These are phyloP conservation scores for Trametes hirsuta DNA, from an alignment of 1,284 basidiomycete genomes.

Conservation along the genomic window DNA sequence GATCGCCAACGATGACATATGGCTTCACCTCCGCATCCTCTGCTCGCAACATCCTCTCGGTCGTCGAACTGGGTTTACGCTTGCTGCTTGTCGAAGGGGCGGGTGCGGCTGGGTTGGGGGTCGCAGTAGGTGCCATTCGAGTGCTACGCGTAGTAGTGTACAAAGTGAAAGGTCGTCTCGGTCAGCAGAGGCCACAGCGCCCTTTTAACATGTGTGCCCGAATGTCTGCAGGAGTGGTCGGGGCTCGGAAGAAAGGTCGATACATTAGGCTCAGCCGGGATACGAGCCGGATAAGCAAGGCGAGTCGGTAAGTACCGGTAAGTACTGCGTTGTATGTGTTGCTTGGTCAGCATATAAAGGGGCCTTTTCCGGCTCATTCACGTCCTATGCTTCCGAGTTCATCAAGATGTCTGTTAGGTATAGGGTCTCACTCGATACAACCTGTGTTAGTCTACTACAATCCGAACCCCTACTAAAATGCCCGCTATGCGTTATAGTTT, in stretches of 20 bases:
- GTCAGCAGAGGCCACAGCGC: background rate
- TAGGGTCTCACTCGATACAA: background rate
- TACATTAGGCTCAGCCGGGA: constrained; percentile 7
- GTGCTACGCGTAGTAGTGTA: constrained; percentile 11
- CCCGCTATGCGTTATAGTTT: too few species aligned
- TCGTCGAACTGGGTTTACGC: constrained; percentile 16
- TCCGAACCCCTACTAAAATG: background rate
- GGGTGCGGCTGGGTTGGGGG: constrained; percentile 12
- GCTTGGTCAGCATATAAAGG: background rate
- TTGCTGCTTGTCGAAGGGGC: constrained; percentile 22
- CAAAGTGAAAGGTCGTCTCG: constrained; percentile 8
- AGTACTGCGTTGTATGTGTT: background rate
- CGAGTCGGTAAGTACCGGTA: background rate
- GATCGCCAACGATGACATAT: constrained; percentile 72
- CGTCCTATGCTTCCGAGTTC: background rate
- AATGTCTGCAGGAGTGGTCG: background rate
- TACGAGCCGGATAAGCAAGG: background rate
- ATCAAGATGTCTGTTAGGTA: too few species aligned
- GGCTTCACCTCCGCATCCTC: constrained; percentile 73
- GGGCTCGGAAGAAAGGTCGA: background rate
- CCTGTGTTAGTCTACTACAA: background rate
- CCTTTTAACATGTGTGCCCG: background rate
- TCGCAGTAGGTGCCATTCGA: constrained; percentile 23
- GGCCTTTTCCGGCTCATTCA: too few species aligned
- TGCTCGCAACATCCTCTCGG: constrained; percentile 26